These are phyloP conservation scores for Delonix regia DNA, from an alignment of 306 rosid species.

Conservation along the genomic window DNA sequence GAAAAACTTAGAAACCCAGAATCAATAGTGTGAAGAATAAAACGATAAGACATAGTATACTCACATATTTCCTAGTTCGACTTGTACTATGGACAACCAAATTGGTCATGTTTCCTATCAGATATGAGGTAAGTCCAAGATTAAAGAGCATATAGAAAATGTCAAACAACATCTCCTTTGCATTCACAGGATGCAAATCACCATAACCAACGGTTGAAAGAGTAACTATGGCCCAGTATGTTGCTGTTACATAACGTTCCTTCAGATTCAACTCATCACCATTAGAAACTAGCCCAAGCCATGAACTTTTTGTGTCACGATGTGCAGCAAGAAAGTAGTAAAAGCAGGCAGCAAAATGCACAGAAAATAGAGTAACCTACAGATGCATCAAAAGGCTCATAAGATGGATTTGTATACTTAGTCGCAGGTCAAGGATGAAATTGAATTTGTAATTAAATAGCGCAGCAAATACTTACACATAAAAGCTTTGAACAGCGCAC, in stretches of 20 bases:
- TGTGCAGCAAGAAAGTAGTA: constrained; percentile 52
- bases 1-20: not conserved
- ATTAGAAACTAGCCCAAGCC: constrained; percentile 45
- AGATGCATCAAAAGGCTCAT: constrained; percentile 34
- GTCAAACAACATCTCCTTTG: constrained; percentile 57
- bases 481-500: constrained; percentile 71
- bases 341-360: constrained; percentile 69
- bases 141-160: constrained; percentile 57
- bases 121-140: constrained; percentile 64
- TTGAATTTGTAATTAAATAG: not conserved
- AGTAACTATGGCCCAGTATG: constrained; percentile 80
- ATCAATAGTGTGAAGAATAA: not conserved
- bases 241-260: constrained; percentile 52
- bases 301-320: constrained; percentile 41
- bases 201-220: constrained; percentile 77
- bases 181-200: constrained; percentile 76
- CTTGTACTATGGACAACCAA: constrained; percentile 78
- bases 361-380: constrained; percentile 72
- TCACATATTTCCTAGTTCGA: constrained; percentile 76
- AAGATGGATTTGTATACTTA: not conserved
- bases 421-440: not conserved
- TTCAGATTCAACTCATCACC: not conserved
- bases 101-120: constrained; percentile 89
- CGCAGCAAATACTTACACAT: constrained; percentile 58
- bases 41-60: constrained; percentile 25